Evolutionary conservation across 1,284 basidiomycete genomes (phyloP).

Genomic region (Flammula alnicola): DNA sequence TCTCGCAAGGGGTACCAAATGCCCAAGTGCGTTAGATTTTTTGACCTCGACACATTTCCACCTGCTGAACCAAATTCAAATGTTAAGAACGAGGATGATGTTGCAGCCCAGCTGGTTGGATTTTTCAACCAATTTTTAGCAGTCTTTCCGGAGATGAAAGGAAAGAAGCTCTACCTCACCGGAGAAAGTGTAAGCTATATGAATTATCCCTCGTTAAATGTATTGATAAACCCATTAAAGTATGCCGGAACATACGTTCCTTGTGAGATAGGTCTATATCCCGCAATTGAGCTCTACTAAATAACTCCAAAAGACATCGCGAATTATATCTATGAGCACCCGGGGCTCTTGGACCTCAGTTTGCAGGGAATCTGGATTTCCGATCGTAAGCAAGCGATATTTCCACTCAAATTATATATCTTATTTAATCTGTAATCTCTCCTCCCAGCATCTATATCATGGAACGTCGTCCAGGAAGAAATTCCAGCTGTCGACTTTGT

Average conservation of each 20-base stretch:
- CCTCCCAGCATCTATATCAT: constrained; percentile 54
- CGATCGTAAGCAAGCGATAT: constrained; percentile 59
- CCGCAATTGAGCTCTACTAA: not conserved
- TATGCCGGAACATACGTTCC: constrained; percentile 71
- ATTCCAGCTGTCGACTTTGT: constrained; percentile 75
- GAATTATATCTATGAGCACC: constrained; percentile 69
- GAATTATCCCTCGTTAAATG: constrained; percentile 5
- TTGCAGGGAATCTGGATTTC: constrained; percentile 75
- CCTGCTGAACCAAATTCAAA: not conserved
- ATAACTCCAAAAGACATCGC: constrained; percentile 59
- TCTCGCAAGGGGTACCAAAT: constrained; percentile 73
- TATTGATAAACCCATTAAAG: constrained; percentile 32
- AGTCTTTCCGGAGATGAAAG: constrained; percentile 72
- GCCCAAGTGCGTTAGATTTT: constrained; percentile 47
- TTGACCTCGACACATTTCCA: not conserved
- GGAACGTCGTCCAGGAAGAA: constrained; percentile 64
- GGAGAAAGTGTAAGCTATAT: constrained; percentile 69
- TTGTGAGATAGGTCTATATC: constrained; percentile 40
- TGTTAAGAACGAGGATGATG: constrained; percentile 64
- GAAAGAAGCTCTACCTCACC: constrained; percentile 67
- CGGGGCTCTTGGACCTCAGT: constrained; percentile 53
- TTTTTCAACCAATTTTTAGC: constrained; percentile 78
- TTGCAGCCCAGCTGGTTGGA: constrained; percentile 65
- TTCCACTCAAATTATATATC: not conserved
- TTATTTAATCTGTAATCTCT: not conserved